Percentiles rank a stretch among this genome's conserved stretches.
Conservation (phyloP, 352 stramenopile species). For the Pythium oligandrum region DNA sequence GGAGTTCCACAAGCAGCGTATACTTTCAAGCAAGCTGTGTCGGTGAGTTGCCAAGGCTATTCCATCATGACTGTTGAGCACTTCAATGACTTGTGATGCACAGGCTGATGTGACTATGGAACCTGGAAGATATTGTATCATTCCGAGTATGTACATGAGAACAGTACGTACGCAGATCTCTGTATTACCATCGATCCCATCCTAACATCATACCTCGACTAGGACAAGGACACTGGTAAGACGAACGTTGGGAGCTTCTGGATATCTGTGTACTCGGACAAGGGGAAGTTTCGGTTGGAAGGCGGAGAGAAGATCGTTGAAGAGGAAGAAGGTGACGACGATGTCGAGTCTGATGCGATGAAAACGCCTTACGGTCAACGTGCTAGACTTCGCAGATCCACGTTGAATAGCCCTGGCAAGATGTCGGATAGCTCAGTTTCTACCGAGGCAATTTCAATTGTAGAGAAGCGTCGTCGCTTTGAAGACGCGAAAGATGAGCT, state of each 20-base stretch:
- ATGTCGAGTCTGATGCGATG: conserved; percentile 2
- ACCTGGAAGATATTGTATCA: conserved; percentile 71
- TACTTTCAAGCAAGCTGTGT: conserved; percentile 81
- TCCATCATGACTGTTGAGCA: too few relatives aligned
- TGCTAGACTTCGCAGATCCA: conserved; percentile 1
- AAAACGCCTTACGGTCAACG: conserved; percentile 10
- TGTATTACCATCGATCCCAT: not conserved
- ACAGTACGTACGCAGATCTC: conserved; percentile 35
- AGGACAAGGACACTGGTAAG: conserved; percentile 77
- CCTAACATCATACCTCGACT: not conserved
- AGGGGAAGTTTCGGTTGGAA: conserved; percentile 60
- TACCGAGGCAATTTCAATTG: conserved; percentile 24
- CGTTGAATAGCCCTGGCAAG: conserved; percentile 25
- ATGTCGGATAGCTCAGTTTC: conserved; percentile 24
- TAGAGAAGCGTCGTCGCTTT: conserved; percentile 52
- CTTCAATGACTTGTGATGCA: too few relatives aligned
- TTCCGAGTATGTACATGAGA: conserved; percentile 86
- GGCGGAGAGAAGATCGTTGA: conserved; percentile 72
- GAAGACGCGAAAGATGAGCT: conserved; percentile 75
- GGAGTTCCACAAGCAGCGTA: conserved; percentile 69
- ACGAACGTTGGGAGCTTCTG: conserved; percentile 79
- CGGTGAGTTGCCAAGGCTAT: conserved; percentile 23
- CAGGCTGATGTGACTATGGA: conserved; percentile 70
- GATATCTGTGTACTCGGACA: conserved; percentile 77
- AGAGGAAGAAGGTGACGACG: conserved; percentile 69